Percentiles rank a stretch among this genome's conserved stretches.
phyloP scores from a whole-genome alignment of 2,329 filamentous ascomycete species.

The Claviceps purpurea region DNA sequence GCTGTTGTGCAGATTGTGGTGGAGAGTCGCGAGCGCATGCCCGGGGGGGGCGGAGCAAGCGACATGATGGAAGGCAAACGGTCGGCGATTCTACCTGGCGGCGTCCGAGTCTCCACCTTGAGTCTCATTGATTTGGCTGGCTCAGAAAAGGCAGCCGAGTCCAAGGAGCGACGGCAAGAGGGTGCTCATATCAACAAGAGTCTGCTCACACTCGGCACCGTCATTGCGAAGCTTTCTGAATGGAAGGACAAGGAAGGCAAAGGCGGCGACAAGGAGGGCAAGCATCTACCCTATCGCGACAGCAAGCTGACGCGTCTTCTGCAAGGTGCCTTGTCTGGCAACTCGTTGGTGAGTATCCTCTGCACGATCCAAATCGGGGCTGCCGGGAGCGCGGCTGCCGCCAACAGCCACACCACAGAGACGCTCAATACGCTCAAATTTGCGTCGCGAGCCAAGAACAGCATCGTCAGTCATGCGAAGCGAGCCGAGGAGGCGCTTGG shows the following conservation, averaged over 20 bases:
- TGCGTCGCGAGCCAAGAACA: constrained; percentile 92
- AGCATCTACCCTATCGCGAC: constrained; percentile 91
- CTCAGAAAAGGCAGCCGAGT: constrained; percentile 89
- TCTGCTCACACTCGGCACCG: constrained; percentile 83
- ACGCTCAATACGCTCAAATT: constrained; percentile 96
- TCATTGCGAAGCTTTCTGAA: constrained; percentile 85
- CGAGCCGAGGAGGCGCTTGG: constrained; percentile 80
- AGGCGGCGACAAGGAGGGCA: constrained; percentile 64
- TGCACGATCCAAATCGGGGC: constrained; percentile 91
- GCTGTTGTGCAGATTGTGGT: constrained; percentile 98
- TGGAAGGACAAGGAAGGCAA: constrained; percentile 72
- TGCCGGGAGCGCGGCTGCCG: constrained; percentile 54
- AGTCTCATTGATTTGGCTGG: constrained; percentile 94
- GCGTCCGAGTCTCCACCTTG: constrained; percentile 86
- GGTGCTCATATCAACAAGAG: constrained; percentile 99
- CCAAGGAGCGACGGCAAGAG: constrained; percentile 85
- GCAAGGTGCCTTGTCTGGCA: constrained; percentile 83
- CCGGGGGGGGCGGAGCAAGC: constrained; percentile 34
- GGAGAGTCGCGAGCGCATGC: constrained; percentile 79
- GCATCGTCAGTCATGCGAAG: constrained; percentile 93
- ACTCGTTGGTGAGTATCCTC: constrained; percentile 90
- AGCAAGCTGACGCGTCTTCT: constrained; percentile 91
- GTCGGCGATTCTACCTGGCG: constrained; percentile 61
- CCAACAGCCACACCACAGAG: constrained; percentile 67
- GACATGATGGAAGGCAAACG: constrained; percentile 39